These are phyloP conservation scores for Phlebiopsis gigantea DNA, from an alignment of 768 basidiomycete genomes.

Conservation along the genomic window DNA sequence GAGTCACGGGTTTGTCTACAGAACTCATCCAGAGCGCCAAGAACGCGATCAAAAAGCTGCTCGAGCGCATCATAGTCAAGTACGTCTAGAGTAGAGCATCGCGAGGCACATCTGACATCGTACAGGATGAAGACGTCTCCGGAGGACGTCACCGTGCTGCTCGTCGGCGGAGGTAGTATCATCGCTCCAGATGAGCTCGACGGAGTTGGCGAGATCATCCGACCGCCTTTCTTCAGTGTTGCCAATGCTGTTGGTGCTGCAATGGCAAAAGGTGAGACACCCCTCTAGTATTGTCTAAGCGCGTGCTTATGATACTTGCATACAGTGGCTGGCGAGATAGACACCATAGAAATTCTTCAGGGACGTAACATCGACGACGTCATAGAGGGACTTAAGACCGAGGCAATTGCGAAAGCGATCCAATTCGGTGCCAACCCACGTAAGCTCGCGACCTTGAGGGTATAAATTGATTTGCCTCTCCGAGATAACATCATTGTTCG, in stretches of 20 bases:
- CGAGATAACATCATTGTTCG: background rate
- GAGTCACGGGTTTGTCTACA: slow-evolving; percentile 17
- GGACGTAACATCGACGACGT: slow-evolving; percentile 26
- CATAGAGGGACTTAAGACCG: slow-evolving; percentile 26
- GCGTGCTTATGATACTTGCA: background rate
- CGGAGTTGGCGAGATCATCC: slow-evolving; percentile 47
- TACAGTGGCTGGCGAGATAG: slow-evolving; percentile 27
- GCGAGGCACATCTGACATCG: background rate
- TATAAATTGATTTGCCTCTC: background rate
- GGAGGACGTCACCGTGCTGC: slow-evolving; percentile 49
- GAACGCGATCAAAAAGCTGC: slow-evolving; percentile 34
- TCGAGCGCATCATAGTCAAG: slow-evolving; percentile 47
- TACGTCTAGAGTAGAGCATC: slow-evolving; percentile 1
- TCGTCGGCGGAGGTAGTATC: slow-evolving; percentile 65
- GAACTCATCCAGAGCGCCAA: slow-evolving; percentile 30
- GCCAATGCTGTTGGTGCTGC: slow-evolving; percentile 62
- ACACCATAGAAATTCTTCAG: slow-evolving; percentile 33
- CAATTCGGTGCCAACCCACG: slow-evolving; percentile 31
- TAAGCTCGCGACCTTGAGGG: background rate
- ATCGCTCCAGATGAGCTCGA: slow-evolving; percentile 44
- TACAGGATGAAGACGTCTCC: slow-evolving; percentile 57
- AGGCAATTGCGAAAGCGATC: slow-evolving; percentile 29
- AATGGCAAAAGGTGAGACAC: slow-evolving; percentile 21
- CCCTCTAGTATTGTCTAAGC: background rate
- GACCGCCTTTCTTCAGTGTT: slow-evolving; percentile 46